Conservation (phyloP, 371 early-diverging fungal species). For the Conidiobolus incongruus region DNA sequence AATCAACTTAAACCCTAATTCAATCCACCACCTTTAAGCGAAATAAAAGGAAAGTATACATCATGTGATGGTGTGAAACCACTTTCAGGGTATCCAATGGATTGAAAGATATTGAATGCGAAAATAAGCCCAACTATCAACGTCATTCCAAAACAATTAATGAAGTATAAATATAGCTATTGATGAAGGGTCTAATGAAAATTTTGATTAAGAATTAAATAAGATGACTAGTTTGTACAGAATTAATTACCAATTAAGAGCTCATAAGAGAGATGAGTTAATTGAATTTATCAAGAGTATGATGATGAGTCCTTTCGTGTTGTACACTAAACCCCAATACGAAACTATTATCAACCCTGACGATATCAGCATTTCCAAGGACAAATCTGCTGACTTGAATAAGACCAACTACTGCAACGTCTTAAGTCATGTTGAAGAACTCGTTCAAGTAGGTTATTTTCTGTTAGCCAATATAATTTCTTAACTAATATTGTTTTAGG, state of each 20-base stretch:
- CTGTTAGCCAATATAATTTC: not conserved
- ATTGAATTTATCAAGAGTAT: conserved; percentile 69
- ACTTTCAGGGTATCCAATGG: too few relatives aligned
- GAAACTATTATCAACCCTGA: conserved; percentile 6
- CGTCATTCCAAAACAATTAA: too few relatives aligned
- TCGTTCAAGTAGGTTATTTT: conserved; percentile 19
- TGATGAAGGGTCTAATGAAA: too few relatives aligned
- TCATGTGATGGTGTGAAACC: too few relatives aligned
- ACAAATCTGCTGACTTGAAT: conserved; percentile 9
- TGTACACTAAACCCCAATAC: conserved; percentile 31
- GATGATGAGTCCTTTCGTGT: conserved; percentile 50
- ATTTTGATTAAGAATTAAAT: too few relatives aligned
- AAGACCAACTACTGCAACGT: conserved; percentile 38
- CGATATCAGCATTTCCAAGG: conserved; percentile 8
- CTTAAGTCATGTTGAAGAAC: conserved; percentile 35
- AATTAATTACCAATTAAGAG: conserved; percentile 48
- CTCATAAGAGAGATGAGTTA: conserved; percentile 55
- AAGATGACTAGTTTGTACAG: conserved; percentile 18
- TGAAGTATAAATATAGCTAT: too few relatives aligned
- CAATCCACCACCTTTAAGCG: too few relatives aligned
- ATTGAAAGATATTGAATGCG: too few relatives aligned
- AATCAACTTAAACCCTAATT: too few relatives aligned
- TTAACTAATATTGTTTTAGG: conserved; percentile 7
- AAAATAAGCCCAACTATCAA: too few relatives aligned
- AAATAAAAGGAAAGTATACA: too few relatives aligned